These are phyloP conservation scores for Metschnikowia vanudenii DNA, from an alignment of 805 yeast species.

Conservation along the genomic window DNA sequence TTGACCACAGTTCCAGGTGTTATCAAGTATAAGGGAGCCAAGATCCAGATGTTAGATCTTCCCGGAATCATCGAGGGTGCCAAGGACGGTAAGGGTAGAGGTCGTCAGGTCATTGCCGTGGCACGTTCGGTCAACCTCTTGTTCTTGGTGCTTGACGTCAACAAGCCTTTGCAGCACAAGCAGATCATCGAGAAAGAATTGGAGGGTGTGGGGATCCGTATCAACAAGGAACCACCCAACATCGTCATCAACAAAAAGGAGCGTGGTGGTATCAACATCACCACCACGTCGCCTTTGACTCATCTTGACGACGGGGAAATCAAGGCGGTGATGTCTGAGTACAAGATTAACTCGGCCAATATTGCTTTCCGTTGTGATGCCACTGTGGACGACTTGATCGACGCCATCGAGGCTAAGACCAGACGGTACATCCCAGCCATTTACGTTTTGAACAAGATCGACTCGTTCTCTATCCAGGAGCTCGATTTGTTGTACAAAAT, in stretches of 20 bases:
- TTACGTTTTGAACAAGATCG: constrained; percentile 93
- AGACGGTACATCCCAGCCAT: constrained; percentile 95
- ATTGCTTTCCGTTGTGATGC: constrained; percentile 97
- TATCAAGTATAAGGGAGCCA: constrained; percentile 94
- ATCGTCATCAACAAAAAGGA: constrained; percentile 90
- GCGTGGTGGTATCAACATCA: constrained; percentile 91
- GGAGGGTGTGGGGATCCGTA: constrained; percentile 96
- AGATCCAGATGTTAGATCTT: constrained; percentile 90
- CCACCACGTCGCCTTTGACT: constrained; percentile 90
- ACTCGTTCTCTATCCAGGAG: constrained; percentile 91
- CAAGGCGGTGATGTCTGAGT: constrained; percentile 94
- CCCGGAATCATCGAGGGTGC: constrained; percentile 93
- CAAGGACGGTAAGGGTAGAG: constrained; percentile 88
- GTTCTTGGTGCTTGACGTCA: constrained; percentile 92
- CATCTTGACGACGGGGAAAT: constrained; percentile 91
- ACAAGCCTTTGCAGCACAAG: constrained; percentile 93
- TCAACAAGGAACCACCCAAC: constrained; percentile 91
- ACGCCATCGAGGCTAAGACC: constrained; percentile 84
- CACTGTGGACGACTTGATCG: constrained; percentile 94
- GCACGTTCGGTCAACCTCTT: constrained; percentile 96
- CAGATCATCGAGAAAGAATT: constrained; percentile 90
- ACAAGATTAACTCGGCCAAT: constrained; percentile 92
- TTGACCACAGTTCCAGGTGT: constrained; percentile 97
- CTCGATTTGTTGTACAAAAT: constrained; percentile 85
- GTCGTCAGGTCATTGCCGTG: constrained; percentile 96